Evolutionary conservation across 2,329 filamentous ascomycete species (phyloP), one percentile per base, ranked within the genome.

Genomic region (Grosmannia huntii): DNA sequence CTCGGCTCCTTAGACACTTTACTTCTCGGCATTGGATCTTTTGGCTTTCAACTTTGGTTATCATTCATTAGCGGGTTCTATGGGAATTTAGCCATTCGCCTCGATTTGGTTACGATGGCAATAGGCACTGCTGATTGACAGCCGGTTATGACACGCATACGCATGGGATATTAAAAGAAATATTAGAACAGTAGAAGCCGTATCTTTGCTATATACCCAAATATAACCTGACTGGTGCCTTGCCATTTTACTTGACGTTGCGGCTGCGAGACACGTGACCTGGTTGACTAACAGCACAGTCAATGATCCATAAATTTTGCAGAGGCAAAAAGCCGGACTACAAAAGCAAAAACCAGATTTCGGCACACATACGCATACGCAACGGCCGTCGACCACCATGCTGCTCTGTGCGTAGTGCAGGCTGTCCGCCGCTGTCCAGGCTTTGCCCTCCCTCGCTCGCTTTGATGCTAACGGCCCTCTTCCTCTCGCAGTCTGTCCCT

Each of bases 401-500:
- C 48, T 50, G 12, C 25, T 50, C 23, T 50, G 48, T 50, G 14
- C 25, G 48, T 50, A 50, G 14, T 28, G 23, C 41, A n/a, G 36
- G 36, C 36, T 25, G 9, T 4, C 21, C n/a, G 46, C 21, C 23
- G 3, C 41, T 27, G 46, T 27, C 21, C 4, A 4, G 46, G 1
- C 11, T 49, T 21, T 49, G 5, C 6, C 3, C 28, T 27, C 25
- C 11, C 10, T 5, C 48, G 23, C 11, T 3, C 10, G 23, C 7
- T 27, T 11, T 3, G 48, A 28, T 28, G 48, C 48, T 50, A 28
- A 50, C 48, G 16, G 19, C 2, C 19, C 14, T 44, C 41, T 7
- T 44, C 41, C 48, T 16, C 21, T 12, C 23, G 21, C 65, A 87
- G 87, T 92, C 81, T 94, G 89, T 72, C 89, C 89, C 55, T 82